Evolutionary conservation across 768 basidiomycete species (phyloP).

Genomic region (Leccinum variicolor): DNA sequence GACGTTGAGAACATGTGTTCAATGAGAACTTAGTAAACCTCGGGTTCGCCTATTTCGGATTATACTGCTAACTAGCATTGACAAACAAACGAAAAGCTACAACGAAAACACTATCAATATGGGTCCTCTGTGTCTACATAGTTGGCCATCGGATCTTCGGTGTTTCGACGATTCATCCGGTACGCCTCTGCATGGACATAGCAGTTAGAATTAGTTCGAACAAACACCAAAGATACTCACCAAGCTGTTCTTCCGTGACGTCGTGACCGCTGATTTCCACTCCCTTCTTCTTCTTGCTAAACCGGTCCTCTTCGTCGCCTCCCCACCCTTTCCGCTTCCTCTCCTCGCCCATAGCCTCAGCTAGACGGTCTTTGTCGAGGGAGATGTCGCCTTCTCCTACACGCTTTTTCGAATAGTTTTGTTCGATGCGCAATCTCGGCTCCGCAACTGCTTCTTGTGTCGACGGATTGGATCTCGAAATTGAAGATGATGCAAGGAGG

Average conservation of each 20-base stretch:
- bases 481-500: constrained; percentile 48
- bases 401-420: constrained; percentile 75
- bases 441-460: constrained; percentile 31
- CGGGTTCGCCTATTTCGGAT: constrained; percentile 18
- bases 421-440: constrained; percentile 46
- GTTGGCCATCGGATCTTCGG: constrained; percentile 92
- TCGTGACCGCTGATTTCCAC: constrained; percentile 59
- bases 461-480: constrained; percentile 24
- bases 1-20: constrained; percentile 49
- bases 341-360: constrained; percentile 72
- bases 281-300: constrained; percentile 59
- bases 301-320: constrained; percentile 50
- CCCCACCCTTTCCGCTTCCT: constrained; percentile 70
- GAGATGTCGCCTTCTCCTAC: constrained; percentile 80
- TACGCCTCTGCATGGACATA: constrained; percentile 71
- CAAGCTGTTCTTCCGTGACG: constrained; percentile 86
- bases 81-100: not conserved
- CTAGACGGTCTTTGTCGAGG: constrained; percentile 67
- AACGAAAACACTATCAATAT: constrained; percentile 8
- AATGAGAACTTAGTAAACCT: constrained; percentile 15
- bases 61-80: not conserved
- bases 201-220: constrained; percentile 6
- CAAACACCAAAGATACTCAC: constrained; percentile 38
- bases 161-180: constrained; percentile 64
- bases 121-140: constrained; percentile 62